phyloP scores from a whole-genome alignment of 345 rosid species.

The Salix caprea region DNA sequence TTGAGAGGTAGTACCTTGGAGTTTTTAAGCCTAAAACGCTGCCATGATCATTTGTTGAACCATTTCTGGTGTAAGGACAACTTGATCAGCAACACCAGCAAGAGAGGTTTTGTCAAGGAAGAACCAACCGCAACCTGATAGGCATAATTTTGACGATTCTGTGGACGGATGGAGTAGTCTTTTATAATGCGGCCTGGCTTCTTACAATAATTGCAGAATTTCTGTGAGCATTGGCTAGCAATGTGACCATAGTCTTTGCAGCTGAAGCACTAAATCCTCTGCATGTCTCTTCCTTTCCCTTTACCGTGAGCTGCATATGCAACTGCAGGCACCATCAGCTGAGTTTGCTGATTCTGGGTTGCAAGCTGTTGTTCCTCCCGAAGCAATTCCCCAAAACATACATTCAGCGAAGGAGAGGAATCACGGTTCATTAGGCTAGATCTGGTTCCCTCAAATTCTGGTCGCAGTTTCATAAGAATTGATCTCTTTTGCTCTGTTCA shows the following conservation, averaged over 20 bases:
- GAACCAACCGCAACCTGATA: too few species aligned
- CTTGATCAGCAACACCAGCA: too few species aligned
- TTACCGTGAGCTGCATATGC: not conserved
- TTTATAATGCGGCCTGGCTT: too few species aligned
- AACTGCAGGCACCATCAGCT: not conserved
- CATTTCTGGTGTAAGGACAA: not conserved
- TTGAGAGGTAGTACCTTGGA: not conserved
- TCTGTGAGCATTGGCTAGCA: too few species aligned
- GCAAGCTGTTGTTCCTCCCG: not conserved
- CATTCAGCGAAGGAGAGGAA: not conserved
- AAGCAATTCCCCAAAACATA: not conserved
- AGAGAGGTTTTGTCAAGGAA: too few species aligned
- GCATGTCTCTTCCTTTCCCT: not conserved
- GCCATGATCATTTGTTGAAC: constrained; percentile 1
- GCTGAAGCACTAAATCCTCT: too few species aligned
- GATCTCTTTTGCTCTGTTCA: constrained; percentile 1
- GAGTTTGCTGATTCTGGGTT: too few species aligned
- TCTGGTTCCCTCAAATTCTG: not conserved
- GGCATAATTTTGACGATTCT: too few species aligned
- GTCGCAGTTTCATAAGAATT: constrained; percentile 15
- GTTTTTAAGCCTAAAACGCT: not conserved
- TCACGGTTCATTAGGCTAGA: not conserved
- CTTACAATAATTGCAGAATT: too few species aligned
- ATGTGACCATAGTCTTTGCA: too few species aligned
- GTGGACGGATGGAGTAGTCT: too few species aligned